Evolutionary conservation across 352 stramenopile genomes (phyloP).

Genomic region (Phytophthora hibernalis): DNA sequence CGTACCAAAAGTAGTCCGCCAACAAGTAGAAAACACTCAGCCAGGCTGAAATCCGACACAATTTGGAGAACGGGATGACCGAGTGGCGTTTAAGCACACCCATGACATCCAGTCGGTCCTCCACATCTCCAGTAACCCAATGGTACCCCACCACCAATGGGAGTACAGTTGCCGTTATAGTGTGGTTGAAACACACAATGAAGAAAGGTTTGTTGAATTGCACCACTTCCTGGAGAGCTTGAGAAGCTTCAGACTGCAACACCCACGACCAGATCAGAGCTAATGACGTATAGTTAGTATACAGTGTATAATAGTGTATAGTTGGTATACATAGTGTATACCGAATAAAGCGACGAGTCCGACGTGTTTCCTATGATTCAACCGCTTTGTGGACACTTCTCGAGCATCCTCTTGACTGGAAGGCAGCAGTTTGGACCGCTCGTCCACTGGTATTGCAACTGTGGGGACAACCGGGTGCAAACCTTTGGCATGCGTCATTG

Average conservation of each 20-base stretch:
- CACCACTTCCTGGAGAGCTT: conserved; percentile 32
- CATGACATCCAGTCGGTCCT: conserved; percentile 20
- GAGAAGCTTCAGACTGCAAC: conserved; percentile 34
- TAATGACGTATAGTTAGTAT: background rate
- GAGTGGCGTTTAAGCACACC: conserved; percentile 47
- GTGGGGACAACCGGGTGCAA: background rate
- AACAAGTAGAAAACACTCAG: conserved; percentile 50
- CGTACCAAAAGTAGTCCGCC: conserved; percentile 72
- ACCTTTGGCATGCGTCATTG: background rate
- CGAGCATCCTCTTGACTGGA: background rate
- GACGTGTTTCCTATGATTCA: conserved; percentile 31
- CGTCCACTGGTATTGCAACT: background rate
- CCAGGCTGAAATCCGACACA: conserved; percentile 46
- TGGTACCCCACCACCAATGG: conserved; percentile 46
- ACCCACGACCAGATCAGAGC: conserved; percentile 41
- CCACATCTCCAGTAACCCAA: conserved; percentile 26
- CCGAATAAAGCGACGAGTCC: conserved; percentile 26
- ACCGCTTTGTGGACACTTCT: conserved; percentile 23
- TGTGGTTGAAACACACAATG: conserved; percentile 61
- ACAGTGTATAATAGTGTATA: background rate
- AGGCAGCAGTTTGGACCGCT: conserved; percentile 31
- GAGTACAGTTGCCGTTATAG: conserved; percentile 43
- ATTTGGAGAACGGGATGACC: conserved; percentile 38
- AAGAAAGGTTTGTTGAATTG: conserved; percentile 57
- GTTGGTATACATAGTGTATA: background rate